phyloP scores from a whole-genome alignment of 1,139 yeast species.

The Scheffersomyces illinoinensis region DNA sequence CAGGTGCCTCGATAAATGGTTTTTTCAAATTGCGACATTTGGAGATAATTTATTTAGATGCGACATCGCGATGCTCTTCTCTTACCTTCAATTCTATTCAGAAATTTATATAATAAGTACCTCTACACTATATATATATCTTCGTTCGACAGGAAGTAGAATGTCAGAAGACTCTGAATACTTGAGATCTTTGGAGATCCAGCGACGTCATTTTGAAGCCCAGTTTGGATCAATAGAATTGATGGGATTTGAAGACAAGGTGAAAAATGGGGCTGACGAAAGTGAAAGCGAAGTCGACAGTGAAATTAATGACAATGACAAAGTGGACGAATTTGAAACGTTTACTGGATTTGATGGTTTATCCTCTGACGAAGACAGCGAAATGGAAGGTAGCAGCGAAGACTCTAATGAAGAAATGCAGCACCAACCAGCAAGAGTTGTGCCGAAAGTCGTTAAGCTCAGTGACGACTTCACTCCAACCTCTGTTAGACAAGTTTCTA shows the following conservation, averaged over 20 bases:
- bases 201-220: slow-evolving; percentile 62
- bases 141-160: not conserved
- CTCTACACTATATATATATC: no score
- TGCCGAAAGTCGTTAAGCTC: slow-evolving; percentile 40
- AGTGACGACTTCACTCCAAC: slow-evolving; percentile 21
- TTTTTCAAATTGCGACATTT: not conserved
- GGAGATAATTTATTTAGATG: not conserved
- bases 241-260: slow-evolving; percentile 60
- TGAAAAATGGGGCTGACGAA: slow-evolving; percentile 23
- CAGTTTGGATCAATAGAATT: slow-evolving; percentile 67
- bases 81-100: not conserved
- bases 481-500: slow-evolving; percentile 19
- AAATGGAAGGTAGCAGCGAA: slow-evolving; percentile 1
- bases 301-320: slow-evolving; percentile 12
- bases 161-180: slow-evolving; percentile 24
- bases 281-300: slow-evolving; percentile 5
- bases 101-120: no score
- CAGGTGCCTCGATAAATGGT: not conserved
- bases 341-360: slow-evolving; percentile 17
- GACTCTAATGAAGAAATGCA: slow-evolving; percentile 27
- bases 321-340: slow-evolving; percentile 19
- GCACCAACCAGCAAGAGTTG: slow-evolving; percentile 6
- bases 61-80: not conserved
- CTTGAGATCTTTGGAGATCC: slow-evolving; percentile 51
- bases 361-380: slow-evolving; percentile 5